Percentiles rank a stretch among this genome's conserved stretches.
These are phyloP conservation scores for Babjeviella inositovora DNA, from an alignment of 805 yeast genomes.

Conservation along the genomic window DNA sequence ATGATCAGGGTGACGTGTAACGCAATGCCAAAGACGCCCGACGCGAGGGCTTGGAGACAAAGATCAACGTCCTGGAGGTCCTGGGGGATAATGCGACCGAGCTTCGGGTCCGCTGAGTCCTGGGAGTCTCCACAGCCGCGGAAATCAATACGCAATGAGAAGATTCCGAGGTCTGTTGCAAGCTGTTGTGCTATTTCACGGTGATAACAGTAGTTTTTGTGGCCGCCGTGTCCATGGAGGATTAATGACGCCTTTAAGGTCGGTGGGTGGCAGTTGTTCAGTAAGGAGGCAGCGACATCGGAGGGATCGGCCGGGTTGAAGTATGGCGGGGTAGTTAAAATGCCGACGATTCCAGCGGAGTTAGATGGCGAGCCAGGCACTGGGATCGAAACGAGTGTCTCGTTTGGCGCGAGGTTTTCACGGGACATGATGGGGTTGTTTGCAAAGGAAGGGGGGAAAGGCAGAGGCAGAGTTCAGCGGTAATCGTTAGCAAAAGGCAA, in stretches of 20 bases:
- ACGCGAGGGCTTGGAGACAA: conserved; percentile 16
- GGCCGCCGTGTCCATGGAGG: conserved; percentile 80
- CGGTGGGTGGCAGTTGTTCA: conserved; percentile 1
- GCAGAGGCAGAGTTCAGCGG: too few species aligned
- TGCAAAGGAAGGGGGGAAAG: too few species aligned
- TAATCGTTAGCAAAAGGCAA: too few species aligned
- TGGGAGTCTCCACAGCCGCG: conserved; percentile 75
- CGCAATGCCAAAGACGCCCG: conserved; percentile 13
- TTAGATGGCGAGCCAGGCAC: conserved; percentile 7
- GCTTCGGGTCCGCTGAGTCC: conserved; percentile 15
- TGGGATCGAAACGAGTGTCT: conserved; percentile 8
- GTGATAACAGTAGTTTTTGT: conserved; percentile 67
- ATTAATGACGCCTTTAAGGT: conserved; percentile 8
- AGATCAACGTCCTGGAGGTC: conserved; percentile 57
- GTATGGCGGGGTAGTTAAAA: conserved; percentile 9
- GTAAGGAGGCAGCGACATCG: conserved; percentile 1
- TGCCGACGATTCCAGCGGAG: conserved; percentile 15
- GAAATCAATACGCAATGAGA: conserved; percentile 67
- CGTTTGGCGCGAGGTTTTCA: conserved; percentile 7
- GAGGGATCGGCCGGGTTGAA: conserved; percentile 8
- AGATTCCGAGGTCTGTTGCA: conserved; percentile 42
- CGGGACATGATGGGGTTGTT: too few species aligned
- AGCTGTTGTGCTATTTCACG: conserved; percentile 41
- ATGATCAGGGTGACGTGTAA: conserved; percentile 40
- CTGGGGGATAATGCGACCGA: conserved; percentile 42